Evolutionary conservation across 495 filamentous ascomycete species (phyloP).

Genomic region (Apodospora peruviana): DNA sequence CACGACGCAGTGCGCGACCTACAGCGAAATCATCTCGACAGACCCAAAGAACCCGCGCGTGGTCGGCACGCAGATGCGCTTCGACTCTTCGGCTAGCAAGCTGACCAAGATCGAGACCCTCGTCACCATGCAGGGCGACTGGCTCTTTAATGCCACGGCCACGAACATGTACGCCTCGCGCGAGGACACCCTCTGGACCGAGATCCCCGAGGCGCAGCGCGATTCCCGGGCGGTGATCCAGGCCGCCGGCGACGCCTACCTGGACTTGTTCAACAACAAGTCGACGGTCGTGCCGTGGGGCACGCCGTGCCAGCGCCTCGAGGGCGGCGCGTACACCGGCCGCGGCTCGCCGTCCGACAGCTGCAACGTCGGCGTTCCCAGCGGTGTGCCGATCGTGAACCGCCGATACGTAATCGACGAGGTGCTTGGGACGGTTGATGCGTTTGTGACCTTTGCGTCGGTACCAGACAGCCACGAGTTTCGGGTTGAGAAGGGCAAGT

Average conservation of each 20-base stretch:
- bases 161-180: conserved; percentile 38
- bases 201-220: conserved; percentile 37
- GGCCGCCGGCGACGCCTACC: conserved; percentile 40
- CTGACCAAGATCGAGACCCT: conserved; percentile 38
- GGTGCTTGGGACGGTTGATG: conserved; percentile 36
- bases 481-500: conserved; percentile 23
- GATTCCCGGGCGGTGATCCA: conserved; percentile 41
- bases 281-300: conserved; percentile 31
- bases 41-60: conserved; percentile 37
- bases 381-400: conserved; percentile 15
- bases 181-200: conserved; percentile 32
- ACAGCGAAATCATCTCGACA: conserved; percentile 44
- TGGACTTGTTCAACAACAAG: conserved; percentile 30
- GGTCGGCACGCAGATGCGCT: conserved; percentile 42
- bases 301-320: conserved; percentile 37
- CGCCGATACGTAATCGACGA: conserved; percentile 32
- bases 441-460: conserved; percentile 32
- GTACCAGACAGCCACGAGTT: conserved; percentile 33
- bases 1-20: conserved; percentile 45
- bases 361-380: conserved; percentile 29
- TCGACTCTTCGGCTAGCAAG: conserved; percentile 10
- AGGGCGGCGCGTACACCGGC: conserved; percentile 36
- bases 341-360: conserved; percentile 17
- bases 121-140: conserved; percentile 36
- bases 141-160: conserved; percentile 48